Conservation (phyloP, 202 grass and related monocot species). For the Zizania palustris region DNA sequence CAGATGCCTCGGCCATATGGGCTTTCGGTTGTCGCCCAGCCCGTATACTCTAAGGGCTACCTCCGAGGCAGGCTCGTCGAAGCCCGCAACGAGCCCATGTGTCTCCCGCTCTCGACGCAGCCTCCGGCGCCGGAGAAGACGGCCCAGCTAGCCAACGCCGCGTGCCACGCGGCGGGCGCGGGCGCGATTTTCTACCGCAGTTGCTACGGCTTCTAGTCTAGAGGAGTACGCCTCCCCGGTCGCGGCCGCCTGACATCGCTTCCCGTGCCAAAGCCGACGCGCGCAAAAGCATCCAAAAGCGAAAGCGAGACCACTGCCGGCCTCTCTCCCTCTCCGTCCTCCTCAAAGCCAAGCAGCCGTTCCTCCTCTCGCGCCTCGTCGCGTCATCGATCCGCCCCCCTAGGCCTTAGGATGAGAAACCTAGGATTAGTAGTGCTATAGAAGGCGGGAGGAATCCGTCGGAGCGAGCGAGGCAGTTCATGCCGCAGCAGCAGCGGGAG, state of each 20-base stretch:
- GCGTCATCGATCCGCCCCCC: constrained; percentile 5
- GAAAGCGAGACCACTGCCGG: constrained; percentile 45
- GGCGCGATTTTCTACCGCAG: neutral
- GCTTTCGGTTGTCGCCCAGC: too few species aligned
- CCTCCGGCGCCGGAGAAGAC: too few species aligned
- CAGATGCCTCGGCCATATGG: too few species aligned
- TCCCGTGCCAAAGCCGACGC: constrained; percentile 59
- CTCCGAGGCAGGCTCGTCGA: too few species aligned
- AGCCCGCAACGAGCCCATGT: too few species aligned
- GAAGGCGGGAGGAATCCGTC: constrained; percentile 26
- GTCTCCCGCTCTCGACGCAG: too few species aligned
- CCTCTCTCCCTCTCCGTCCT: neutral
- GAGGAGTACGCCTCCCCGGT: neutral
- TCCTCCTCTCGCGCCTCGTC: neutral
- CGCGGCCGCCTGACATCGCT: constrained; percentile 39
- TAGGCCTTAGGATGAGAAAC: constrained; percentile 49
- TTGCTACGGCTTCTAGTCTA: neutral
- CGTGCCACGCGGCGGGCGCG: too few species aligned
- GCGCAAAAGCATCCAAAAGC: constrained; percentile 57
- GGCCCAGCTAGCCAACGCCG: too few species aligned
- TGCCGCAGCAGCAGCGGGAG: constrained; percentile 47
- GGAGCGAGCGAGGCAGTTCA: constrained; percentile 4
- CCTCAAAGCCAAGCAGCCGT: constrained; percentile 39
- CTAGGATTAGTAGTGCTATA: constrained; percentile 40
- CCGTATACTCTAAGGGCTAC: too few species aligned